These are phyloP conservation scores for Phyllachora maydis DNA, from an alignment of 2,329 filamentous ascomycete species.

Conservation along the genomic window DNA sequence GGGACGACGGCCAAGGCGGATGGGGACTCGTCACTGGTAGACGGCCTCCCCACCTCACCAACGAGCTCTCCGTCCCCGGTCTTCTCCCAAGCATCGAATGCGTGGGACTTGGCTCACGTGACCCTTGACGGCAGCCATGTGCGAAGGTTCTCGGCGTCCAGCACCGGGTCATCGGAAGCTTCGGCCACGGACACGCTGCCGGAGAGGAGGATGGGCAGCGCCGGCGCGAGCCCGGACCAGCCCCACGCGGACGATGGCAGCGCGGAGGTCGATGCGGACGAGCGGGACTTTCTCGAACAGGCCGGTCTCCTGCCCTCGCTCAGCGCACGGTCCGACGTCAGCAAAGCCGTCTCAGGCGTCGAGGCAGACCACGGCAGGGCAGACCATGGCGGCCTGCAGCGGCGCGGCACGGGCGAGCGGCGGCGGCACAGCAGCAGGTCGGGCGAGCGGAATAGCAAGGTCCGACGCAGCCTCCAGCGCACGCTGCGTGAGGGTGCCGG, in stretches of 20 bases:
- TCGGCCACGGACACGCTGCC: slow-evolving; percentile 12
- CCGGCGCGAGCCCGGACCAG: slow-evolving; percentile 11
- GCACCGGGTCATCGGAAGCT: slow-evolving; percentile 14
- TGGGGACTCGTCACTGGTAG: slow-evolving; percentile 16
- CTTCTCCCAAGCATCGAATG: slow-evolving; percentile 18
- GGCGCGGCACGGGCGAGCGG: too few species aligned
- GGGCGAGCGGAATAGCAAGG: slow-evolving; percentile 36
- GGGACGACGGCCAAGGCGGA: slow-evolving; percentile 12
- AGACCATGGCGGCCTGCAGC: too few species aligned
- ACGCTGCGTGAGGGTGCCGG: slow-evolving; percentile 67
- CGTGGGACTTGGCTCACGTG: slow-evolving; percentile 19
- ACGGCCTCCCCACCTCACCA: slow-evolving; percentile 27
- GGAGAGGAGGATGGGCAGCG: slow-evolving; percentile 10
- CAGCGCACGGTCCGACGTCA: too few species aligned
- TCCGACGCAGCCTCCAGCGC: slow-evolving; percentile 72
- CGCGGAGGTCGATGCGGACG: slow-evolving; percentile 39
- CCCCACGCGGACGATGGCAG: slow-evolving; percentile 10
- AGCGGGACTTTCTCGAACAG: slow-evolving; percentile 47
- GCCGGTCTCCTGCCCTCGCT: slow-evolving; percentile 33
- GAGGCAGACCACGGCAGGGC: too few species aligned
- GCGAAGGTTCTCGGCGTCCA: slow-evolving; percentile 22
- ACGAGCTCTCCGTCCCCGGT: slow-evolving; percentile 15
- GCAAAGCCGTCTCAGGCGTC: too few species aligned
- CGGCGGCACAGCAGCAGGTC: slow-evolving; percentile 5
- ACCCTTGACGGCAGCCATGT: slow-evolving; percentile 12